phyloP scores from a whole-genome alignment of 202 grass and related monocot genomes.

The Setaria viridis region DNA sequence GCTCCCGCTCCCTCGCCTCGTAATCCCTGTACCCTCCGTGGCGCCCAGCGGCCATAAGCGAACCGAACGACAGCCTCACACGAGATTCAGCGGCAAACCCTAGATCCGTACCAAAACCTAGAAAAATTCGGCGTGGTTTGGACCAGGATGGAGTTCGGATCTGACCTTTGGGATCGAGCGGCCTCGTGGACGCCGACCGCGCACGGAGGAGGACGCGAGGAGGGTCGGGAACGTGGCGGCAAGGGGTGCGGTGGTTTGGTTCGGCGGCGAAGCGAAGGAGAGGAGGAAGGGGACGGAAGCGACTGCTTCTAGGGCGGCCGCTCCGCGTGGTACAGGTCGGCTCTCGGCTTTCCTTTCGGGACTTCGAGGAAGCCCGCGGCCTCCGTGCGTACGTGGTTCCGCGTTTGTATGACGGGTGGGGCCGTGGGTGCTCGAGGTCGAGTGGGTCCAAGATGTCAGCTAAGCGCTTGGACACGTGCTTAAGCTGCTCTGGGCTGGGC shows the following conservation, averaged over 20 bases:
- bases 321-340: constrained; percentile 41
- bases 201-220: neutral
- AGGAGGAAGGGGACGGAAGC: constrained; percentile 42
- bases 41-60: constrained; percentile 67
- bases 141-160: constrained; percentile 35
- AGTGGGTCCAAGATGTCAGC: neutral
- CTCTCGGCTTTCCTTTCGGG: constrained; percentile 33
- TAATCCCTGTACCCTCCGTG: constrained; percentile 70
- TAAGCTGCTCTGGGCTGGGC: neutral
- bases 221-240: constrained; percentile 19
- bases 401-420: constrained; percentile 11
- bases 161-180: constrained; percentile 31
- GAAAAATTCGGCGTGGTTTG: neutral
- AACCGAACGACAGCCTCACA: constrained; percentile 1
- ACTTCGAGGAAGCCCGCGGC: constrained; percentile 20
- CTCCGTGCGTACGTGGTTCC: neutral
- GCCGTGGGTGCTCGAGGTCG: too few species aligned
- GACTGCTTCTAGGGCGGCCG: constrained; percentile 49
- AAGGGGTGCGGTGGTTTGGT: neutral
- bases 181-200: constrained; percentile 7
- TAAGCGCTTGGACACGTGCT: neutral
- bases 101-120: constrained; percentile 41
- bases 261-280: constrained; percentile 10
- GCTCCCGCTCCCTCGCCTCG: constrained; percentile 72
- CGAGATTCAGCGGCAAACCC: constrained; percentile 48